These are phyloP conservation scores for Diospyros kaki DNA, from an alignment of 148 eudicot genomes.

Conservation along the genomic window DNA sequence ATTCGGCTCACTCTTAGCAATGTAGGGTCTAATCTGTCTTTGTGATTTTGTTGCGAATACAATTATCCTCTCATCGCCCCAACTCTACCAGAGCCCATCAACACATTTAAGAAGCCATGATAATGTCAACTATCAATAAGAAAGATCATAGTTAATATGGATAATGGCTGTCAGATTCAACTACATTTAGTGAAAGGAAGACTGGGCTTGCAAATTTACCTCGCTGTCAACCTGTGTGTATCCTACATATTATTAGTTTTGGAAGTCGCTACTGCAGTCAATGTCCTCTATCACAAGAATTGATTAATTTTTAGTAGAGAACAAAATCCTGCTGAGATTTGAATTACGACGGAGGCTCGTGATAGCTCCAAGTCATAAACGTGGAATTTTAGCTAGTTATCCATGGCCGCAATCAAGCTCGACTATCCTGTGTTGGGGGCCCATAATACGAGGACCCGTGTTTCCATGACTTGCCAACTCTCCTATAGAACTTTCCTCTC, in stretches of 20 bases:
- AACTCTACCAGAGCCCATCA: constrained; percentile 22
- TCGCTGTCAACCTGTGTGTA: background rate
- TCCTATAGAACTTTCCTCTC: constrained; percentile 18
- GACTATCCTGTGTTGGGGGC: constrained; percentile 25
- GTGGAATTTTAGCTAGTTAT: constrained; percentile 21
- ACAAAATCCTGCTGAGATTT: constrained; percentile 9
- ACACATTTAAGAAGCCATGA: constrained; percentile 17
- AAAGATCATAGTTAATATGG: no score
- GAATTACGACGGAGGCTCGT: constrained; percentile 7
- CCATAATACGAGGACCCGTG: constrained; percentile 25
- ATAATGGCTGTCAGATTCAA: no score
- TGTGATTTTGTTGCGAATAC: constrained; percentile 18
- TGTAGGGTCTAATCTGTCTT: constrained; percentile 19
- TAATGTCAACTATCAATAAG: constrained; percentile 7
- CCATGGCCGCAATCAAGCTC: constrained; percentile 28
- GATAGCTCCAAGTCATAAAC: constrained; percentile 22
- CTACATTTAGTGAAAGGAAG: no score
- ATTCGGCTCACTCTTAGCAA: constrained; percentile 20
- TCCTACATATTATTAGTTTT: constrained; percentile 7
- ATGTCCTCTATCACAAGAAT: constrained; percentile 25
- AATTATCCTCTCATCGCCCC: constrained; percentile 19
- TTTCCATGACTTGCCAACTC: constrained; percentile 23
- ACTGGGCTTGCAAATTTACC: no score
- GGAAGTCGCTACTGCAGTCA: constrained; percentile 19
- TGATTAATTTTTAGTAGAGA: constrained; percentile 13